phyloP scores from a whole-genome alignment of 306 rosid genomes.

The Vigna nakashimae region DNA sequence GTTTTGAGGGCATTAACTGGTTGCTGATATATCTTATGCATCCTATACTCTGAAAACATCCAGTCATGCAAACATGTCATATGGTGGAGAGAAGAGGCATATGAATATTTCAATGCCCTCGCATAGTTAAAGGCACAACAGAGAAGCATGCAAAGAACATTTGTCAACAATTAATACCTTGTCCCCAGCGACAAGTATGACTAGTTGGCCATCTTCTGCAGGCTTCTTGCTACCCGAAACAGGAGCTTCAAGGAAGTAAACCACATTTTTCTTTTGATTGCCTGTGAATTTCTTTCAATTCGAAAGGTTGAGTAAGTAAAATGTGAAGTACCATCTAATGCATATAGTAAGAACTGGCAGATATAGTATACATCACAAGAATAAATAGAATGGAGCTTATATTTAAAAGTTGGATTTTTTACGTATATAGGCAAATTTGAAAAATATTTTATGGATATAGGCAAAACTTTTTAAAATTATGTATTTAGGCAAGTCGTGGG shows the following conservation, averaged over 20 bases:
- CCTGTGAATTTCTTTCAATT: slow-evolving; percentile 52
- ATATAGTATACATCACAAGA: not conserved
- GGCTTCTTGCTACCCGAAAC: slow-evolving; percentile 99
- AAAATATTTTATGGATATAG: too few species aligned
- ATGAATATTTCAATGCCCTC: slow-evolving; percentile 23
- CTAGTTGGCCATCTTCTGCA: slow-evolving; percentile 95
- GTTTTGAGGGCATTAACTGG: not conserved
- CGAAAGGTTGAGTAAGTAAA: not conserved
- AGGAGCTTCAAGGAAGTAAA: slow-evolving; percentile 80
- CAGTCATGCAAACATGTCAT: slow-evolving; percentile 15
- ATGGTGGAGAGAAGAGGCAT: slow-evolving; percentile 14
- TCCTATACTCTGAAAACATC: slow-evolving; percentile 13
- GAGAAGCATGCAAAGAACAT: slow-evolving; percentile 6
- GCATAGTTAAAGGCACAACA: slow-evolving; percentile 13
- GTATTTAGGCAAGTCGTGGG: too few species aligned
- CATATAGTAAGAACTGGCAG: slow-evolving; percentile 28
- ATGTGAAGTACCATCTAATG: slow-evolving; percentile 28
- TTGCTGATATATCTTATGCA: slow-evolving; percentile 13
- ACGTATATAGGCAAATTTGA: too few species aligned
- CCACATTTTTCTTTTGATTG: slow-evolving; percentile 66
- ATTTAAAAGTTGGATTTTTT: not conserved
- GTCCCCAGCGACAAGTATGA: slow-evolving; percentile 87
- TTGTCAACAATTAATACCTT: slow-evolving; percentile 54
- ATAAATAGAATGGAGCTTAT: not conserved
- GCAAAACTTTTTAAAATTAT: too few species aligned